These are phyloP conservation scores for Falciphora oryzae DNA, from an alignment of 2,329 filamentous ascomycete species.

Conservation along the genomic window DNA sequence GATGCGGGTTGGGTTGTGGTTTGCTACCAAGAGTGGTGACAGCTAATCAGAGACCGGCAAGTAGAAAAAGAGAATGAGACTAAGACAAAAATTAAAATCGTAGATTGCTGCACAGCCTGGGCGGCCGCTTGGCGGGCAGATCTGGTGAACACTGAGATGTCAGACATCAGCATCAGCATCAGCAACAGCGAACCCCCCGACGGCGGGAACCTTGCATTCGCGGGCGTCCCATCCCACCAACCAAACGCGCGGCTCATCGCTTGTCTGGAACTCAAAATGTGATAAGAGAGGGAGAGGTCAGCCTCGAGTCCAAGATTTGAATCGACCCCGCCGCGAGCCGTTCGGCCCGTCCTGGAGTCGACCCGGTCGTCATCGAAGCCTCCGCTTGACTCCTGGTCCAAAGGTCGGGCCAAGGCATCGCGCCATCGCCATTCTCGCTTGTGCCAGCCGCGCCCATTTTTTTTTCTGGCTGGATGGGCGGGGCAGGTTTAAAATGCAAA, in stretches of 20 bases:
- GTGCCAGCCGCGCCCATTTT: background rate
- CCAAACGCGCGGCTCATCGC: background rate
- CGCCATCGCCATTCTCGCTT: background rate
- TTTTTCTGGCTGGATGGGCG: background rate
- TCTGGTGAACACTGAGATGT: background rate
- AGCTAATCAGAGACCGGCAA: background rate
- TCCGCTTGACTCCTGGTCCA: background rate
- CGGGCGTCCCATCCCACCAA: background rate
- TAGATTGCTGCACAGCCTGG: background rate
- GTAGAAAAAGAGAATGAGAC: background rate
- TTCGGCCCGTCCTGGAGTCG: background rate
- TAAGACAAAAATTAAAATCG: background rate
- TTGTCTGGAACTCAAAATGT: background rate
- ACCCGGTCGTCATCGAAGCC: background rate
- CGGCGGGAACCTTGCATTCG: background rate
- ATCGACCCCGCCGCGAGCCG: background rate
- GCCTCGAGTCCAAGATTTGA: background rate
- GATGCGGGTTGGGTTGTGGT: background rate
- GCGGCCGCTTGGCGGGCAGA: too few relatives aligned
- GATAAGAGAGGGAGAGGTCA: too few relatives aligned
- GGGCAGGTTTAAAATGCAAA: background rate
- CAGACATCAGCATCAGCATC: background rate
- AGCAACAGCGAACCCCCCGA: background rate
- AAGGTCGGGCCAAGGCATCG: background rate
- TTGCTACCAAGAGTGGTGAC: background rate